Conservation (phyloP, 768 basidiomycete genomes). For the Boletus pseudo-olivaceus region DNA sequence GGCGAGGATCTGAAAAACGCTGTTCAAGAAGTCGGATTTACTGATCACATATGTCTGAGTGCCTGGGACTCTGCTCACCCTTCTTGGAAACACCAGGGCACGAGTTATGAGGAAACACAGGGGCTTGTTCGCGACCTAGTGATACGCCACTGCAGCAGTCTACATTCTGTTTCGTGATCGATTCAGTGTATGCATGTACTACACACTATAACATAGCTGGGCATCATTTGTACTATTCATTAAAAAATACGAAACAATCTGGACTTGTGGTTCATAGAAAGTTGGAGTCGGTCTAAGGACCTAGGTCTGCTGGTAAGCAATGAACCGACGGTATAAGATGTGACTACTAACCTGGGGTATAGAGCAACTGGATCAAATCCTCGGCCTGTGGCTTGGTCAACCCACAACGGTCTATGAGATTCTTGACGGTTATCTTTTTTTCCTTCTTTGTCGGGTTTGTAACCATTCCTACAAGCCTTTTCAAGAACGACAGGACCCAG, state of each 20-base stretch:
- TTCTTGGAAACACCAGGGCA: conserved; percentile 17
- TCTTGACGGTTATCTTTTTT: conserved; percentile 11
- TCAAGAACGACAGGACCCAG: conserved; percentile 27
- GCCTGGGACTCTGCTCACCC: conserved; percentile 13
- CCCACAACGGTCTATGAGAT: conserved; percentile 16
- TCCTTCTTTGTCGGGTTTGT: conserved; percentile 4
- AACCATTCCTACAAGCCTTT: conserved; percentile 15
- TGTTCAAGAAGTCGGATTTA: conserved; percentile 12
- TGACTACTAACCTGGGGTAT: neutral
- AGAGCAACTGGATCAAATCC: conserved; percentile 14
- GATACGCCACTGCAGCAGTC: conserved; percentile 7
- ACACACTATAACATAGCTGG: conserved; percentile 2
- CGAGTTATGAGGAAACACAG: conserved; percentile 18
- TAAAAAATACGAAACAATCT: neutral
- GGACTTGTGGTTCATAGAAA: neutral
- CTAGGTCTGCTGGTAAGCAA: conserved; percentile 1
- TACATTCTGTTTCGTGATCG: conserved; percentile 4
- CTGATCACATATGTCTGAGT: conserved; percentile 17
- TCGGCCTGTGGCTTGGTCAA: conserved; percentile 17
- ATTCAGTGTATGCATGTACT: neutral
- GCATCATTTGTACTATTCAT: neutral
- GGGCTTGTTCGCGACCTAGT: conserved; percentile 11
- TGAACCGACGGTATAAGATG: neutral
- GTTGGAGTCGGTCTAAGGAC: neutral
- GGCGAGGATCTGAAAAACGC: conserved; percentile 1